Conservation (phyloP, 352 stramenopile genomes). For the Pythium angustatum region DNA sequence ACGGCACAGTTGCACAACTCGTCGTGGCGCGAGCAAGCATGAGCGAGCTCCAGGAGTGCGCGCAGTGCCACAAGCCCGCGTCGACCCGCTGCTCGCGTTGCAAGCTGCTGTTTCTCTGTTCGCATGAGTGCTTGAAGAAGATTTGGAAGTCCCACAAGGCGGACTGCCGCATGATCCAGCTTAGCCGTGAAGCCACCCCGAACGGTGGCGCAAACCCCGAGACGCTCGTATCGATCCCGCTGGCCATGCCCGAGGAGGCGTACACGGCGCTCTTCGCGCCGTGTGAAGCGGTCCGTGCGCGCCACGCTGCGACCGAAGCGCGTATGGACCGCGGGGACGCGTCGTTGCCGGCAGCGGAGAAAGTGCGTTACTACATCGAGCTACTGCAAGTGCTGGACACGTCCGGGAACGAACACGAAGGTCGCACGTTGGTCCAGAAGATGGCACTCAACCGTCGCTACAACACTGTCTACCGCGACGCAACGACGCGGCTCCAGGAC, state of each 20-base stretch:
- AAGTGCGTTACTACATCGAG: slow-evolving; percentile 1
- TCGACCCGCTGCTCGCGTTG: slow-evolving; percentile 11
- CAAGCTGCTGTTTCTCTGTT: slow-evolving; percentile 15
- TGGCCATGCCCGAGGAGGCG: neutral
- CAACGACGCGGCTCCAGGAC: slow-evolving; percentile 21
- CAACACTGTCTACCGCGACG: slow-evolving; percentile 38
- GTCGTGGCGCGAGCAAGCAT: neutral
- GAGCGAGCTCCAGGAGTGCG: slow-evolving; percentile 11
- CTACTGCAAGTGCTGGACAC: slow-evolving; percentile 29
- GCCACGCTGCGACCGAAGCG: neutral
- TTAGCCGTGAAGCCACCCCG: neutral
- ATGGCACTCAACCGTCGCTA: slow-evolving; percentile 39
- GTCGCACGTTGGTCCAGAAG: slow-evolving; percentile 29
- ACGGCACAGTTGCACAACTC: neutral
- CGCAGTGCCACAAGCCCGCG: slow-evolving; percentile 10
- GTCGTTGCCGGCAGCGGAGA: neutral
- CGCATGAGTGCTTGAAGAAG: slow-evolving; percentile 6
- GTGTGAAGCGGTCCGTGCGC: neutral
- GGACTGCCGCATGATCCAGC: slow-evolving; percentile 6
- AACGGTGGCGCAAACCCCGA: slow-evolving; percentile 4
- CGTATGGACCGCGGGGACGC: neutral
- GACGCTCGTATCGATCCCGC: slow-evolving; percentile 8
- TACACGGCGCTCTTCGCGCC: neutral
- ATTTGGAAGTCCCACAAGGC: slow-evolving; percentile 17
- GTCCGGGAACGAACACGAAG: slow-evolving; percentile 28